Percentiles rank a stretch among this genome's conserved stretches.
Conservation (phyloP, 2,329 filamentous ascomycete genomes). For the Fulvia fulva region DNA sequence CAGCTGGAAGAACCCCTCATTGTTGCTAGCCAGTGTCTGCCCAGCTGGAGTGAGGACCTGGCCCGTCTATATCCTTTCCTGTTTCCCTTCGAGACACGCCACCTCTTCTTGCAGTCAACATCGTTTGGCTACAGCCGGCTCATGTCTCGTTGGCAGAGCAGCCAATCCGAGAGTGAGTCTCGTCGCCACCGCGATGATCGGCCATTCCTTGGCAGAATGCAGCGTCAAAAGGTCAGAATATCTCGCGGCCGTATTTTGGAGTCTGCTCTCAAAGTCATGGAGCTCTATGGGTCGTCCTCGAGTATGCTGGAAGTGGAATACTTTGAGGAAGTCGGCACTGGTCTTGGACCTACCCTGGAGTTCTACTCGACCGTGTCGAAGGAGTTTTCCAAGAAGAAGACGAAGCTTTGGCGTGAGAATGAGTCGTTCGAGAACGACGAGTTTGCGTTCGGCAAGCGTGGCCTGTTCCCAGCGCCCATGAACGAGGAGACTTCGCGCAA, state of each 20-base stretch:
- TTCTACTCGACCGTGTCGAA: constrained; percentile 98
- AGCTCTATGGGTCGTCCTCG: constrained; percentile 92
- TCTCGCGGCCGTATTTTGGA: constrained; percentile 92
- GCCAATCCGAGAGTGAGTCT: constrained; percentile 71
- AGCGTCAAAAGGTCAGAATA: constrained; percentile 97
- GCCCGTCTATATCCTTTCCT: constrained; percentile 92
- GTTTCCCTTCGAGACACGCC: constrained; percentile 95
- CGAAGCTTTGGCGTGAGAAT: constrained; percentile 93
- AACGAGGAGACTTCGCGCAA: constrained; percentile 69
- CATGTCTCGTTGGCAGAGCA: constrained; percentile 96
- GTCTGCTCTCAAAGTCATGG: constrained; percentile 97
- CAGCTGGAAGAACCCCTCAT: constrained; percentile 95
- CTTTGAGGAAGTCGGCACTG: constrained; percentile 96
- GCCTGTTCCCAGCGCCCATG: constrained; percentile 88
- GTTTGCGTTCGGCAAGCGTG: constrained; percentile 78
- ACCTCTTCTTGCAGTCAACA: constrained; percentile 94
- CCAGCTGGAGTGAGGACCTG: constrained; percentile 92
- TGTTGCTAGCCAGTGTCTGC: constrained; percentile 92
- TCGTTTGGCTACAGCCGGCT: constrained; percentile 97
- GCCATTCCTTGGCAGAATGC: constrained; percentile 83
- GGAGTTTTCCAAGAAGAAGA: constrained; percentile 95
- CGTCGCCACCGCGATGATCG: constrained; percentile 80
- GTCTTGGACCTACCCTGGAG: constrained; percentile 88
- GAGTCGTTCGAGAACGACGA: constrained; percentile 70
- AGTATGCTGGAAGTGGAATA: constrained; percentile 97